These are phyloP conservation scores for Pseudogymnoascus sp. DNA, from an alignment of 2,329 filamentous ascomycete species.

Conservation along the genomic window DNA sequence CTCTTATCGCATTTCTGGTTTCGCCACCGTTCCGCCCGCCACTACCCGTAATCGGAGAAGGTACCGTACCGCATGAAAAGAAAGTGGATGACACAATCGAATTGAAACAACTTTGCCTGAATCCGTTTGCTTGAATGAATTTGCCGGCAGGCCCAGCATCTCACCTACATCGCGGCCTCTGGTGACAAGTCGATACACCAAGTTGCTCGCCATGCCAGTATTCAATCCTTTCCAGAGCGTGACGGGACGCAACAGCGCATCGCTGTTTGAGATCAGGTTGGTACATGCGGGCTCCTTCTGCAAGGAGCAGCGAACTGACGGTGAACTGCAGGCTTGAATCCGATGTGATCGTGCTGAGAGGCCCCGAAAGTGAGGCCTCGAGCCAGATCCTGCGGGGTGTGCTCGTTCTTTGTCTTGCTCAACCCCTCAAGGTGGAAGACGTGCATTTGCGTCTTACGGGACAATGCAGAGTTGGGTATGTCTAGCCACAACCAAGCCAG, in stretches of 20 bases:
- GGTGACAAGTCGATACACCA: neutral
- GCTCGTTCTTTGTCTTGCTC: conserved; percentile 63
- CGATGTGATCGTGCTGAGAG: conserved; percentile 71
- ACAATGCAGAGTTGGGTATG: conserved; percentile 59
- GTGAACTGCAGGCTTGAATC: conserved; percentile 54
- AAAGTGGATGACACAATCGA: conserved; percentile 8
- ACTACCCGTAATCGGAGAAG: conserved; percentile 6
- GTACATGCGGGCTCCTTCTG: conserved; percentile 8
- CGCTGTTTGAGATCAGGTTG: conserved; percentile 31
- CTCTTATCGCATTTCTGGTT: neutral
- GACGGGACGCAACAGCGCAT: conserved; percentile 25
- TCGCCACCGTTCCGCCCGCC: neutral
- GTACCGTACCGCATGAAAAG: conserved; percentile 1
- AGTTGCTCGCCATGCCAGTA: conserved; percentile 22
- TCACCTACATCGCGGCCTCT: neutral
- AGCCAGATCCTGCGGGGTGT: conserved; percentile 67
- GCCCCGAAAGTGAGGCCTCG: conserved; percentile 64
- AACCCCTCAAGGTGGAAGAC: conserved; percentile 62
- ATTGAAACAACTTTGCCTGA: neutral
- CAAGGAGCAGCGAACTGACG: conserved; percentile 11
- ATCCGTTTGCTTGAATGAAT: conserved; percentile 2
- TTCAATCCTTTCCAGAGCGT: conserved; percentile 28
- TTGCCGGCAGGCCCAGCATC: neutral
- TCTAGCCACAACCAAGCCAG: conserved; percentile 17
- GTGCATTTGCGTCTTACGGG: conserved; percentile 64